Evolutionary conservation across 805 yeast species (phyloP), one percentile per base, ranked within the genome.

Genomic region (Metschnikowia henanensis): DNA sequence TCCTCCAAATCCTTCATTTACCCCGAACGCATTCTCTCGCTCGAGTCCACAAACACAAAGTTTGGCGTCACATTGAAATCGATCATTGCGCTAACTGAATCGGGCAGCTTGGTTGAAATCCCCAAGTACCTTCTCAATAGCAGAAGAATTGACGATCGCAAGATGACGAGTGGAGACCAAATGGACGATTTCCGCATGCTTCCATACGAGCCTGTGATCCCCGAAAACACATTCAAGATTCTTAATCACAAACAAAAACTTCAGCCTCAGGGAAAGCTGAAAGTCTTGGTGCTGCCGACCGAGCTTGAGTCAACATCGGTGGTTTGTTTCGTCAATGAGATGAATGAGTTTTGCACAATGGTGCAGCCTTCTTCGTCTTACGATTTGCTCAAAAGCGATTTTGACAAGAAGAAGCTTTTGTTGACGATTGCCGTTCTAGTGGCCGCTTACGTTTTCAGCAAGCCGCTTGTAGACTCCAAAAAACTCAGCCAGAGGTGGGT

Each of bases 341-440:
- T 73, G 35, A 95, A 88, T 58, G 61, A 85, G 6, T 91, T 87
- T 66, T 87, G 91, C 57, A 83, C 95, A 0, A 72, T 80, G 44
- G 73, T 86, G 15, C 77, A 84, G 39, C 97, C 98, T 0, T 87
- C 97, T 0, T 78, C 79, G 33, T 87, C 88, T 30, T 91, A 87
- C 64, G 99, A 92, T 65, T 71, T 79, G 39, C 72, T 92, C 60
- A 77, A 82, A 20, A 66, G 73, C 23, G 72, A 74, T 39, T 94
- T 94, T 59, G 88, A 84, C 54, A 84, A 80, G 56, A 58, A 68
- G 12, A 83, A 81, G 52, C 73, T 92, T 34, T 36, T 84, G 6
- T 49, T 72, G 5, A 87, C 96, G 1, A 73, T 91, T 3, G 62
- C 65, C 0, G 69, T 74, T 0, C 67, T 91, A 36, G 41, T 78